These are phyloP conservation scores for Pseudocercospora fuligena DNA, from an alignment of 2,329 filamentous ascomycete species.

Conservation along the genomic window DNA sequence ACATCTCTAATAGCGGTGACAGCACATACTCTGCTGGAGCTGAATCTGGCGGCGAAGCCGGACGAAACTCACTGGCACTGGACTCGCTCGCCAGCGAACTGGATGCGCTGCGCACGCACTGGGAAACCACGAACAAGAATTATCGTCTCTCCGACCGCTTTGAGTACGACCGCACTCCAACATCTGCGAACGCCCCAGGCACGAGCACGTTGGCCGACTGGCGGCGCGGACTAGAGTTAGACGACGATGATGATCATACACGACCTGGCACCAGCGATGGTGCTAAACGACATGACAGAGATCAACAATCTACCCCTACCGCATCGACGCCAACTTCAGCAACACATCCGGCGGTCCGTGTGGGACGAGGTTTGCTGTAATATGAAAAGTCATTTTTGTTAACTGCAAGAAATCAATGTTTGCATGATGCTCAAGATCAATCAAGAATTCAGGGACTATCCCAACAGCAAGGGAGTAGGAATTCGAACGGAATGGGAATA, in stretches of 20 bases:
- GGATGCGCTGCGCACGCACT: slow-evolving; percentile 85
- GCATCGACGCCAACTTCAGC: slow-evolving; percentile 10
- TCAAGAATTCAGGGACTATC: neutral
- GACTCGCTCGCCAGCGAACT: slow-evolving; percentile 92
- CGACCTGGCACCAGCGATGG: slow-evolving; percentile 24
- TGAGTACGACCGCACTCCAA: slow-evolving; percentile 62
- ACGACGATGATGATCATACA: slow-evolving; percentile 35
- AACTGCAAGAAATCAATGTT: slow-evolving; percentile 3
- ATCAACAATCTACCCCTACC: slow-evolving; percentile 14
- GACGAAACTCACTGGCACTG: slow-evolving; percentile 54
- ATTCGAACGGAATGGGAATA: neutral
- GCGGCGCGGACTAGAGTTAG: slow-evolving; percentile 73
- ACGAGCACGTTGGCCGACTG: slow-evolving; percentile 78
- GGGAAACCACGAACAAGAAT: slow-evolving; percentile 95
- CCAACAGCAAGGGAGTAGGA: too few species aligned
- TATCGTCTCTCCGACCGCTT: slow-evolving; percentile 92
- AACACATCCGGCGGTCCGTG: neutral
- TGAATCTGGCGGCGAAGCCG: slow-evolving; percentile 27
- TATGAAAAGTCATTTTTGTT: neutral
- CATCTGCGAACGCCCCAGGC: slow-evolving; percentile 48
- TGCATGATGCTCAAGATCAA: slow-evolving; percentile 2
- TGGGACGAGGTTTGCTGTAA: slow-evolving; percentile 4
- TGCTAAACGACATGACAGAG: slow-evolving; percentile 1
- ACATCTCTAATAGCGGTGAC: slow-evolving; percentile 62
- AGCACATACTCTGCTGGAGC: slow-evolving; percentile 53